These are phyloP conservation scores for Hortiboletus flavorubellus DNA, from an alignment of 768 basidiomycete species.

Conservation along the genomic window DNA sequence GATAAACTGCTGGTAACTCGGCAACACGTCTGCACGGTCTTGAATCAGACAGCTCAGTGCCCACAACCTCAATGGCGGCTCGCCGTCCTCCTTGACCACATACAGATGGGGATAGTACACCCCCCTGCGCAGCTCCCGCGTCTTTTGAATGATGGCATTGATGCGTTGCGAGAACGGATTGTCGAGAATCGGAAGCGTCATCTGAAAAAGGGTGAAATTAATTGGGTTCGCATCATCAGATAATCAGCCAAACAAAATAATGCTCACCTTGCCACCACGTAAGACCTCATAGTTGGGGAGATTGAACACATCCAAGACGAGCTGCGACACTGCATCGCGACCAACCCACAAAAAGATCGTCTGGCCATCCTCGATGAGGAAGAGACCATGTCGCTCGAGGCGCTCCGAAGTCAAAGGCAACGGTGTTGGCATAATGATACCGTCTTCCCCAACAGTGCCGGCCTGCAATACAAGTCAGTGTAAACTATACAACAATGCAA, in stretches of 20 bases:
- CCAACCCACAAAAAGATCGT: conserved; percentile 98
- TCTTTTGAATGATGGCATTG: conserved; percentile 92
- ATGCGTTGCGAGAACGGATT: conserved; percentile 96
- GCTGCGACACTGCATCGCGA: conserved; percentile 95
- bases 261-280: conserved; percentile 83
- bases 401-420: conserved; percentile 93
- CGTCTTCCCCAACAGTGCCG: conserved; percentile 87
- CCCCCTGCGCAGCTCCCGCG: conserved; percentile 88
- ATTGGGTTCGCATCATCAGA: background rate
- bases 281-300: conserved; percentile 84
- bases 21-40: conserved; percentile 91
- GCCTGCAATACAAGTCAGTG: conserved; percentile 46
- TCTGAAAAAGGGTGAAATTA: conserved; percentile 40
- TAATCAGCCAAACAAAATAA: background rate
- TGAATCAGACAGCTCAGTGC: conserved; percentile 92
- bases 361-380: conserved; percentile 96
- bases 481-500: background rate
- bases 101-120: conserved; percentile 93
- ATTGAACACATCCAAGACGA: conserved; percentile 92
- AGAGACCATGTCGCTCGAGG: conserved; percentile 91
- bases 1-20: conserved; percentile 96
- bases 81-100: conserved; percentile 96
- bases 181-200: conserved; percentile 84
- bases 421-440: conserved; percentile 83
- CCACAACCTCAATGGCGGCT: conserved; percentile 92